These are phyloP conservation scores for Lactarius quietus DNA, from an alignment of 768 basidiomycete species.

Conservation along the genomic window DNA sequence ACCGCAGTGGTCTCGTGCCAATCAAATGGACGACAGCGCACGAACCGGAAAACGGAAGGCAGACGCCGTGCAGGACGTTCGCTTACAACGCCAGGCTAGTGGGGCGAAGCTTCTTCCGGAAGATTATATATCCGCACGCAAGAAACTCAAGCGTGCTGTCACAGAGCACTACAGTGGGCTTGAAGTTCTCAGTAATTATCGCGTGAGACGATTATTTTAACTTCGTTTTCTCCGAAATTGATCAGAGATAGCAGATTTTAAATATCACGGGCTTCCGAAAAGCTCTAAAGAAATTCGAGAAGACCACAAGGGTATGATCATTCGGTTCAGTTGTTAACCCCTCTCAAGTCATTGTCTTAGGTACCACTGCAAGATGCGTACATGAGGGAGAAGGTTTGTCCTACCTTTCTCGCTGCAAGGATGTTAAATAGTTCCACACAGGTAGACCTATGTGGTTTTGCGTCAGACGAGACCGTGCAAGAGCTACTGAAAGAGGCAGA, in stretches of 20 bases:
- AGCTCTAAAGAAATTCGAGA: constrained; percentile 83
- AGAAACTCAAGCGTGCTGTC: constrained; percentile 77
- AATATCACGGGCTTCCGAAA: constrained; percentile 91
- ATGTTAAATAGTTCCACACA: constrained; percentile 29
- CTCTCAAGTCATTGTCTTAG: constrained; percentile 34
- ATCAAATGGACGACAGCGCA: neutral
- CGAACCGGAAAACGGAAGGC: constrained; percentile 8
- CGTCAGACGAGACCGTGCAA: constrained; percentile 56
- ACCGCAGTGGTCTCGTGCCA: neutral
- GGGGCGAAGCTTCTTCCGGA: constrained; percentile 51
- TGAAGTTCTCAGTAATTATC: constrained; percentile 85
- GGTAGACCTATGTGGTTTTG: constrained; percentile 68
- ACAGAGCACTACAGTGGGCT: constrained; percentile 80
- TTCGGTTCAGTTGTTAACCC: neutral
- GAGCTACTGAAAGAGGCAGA: constrained; percentile 75
- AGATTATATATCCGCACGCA: constrained; percentile 81
- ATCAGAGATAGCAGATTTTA: constrained; percentile 50
- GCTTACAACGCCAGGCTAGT: neutral
- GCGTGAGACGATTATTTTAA: constrained; percentile 45
- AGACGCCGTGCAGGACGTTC: constrained; percentile 8
- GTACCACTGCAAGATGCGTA: constrained; percentile 72
- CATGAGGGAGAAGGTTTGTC: constrained; percentile 69
- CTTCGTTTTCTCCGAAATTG: constrained; percentile 11
- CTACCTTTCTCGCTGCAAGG: neutral
- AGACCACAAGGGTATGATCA: constrained; percentile 56